Percentiles rank a stretch among this genome's conserved stretches.
Conservation (phyloP, 371 early-diverging fungal species). For the Lichtheimia ornata region DNA sequence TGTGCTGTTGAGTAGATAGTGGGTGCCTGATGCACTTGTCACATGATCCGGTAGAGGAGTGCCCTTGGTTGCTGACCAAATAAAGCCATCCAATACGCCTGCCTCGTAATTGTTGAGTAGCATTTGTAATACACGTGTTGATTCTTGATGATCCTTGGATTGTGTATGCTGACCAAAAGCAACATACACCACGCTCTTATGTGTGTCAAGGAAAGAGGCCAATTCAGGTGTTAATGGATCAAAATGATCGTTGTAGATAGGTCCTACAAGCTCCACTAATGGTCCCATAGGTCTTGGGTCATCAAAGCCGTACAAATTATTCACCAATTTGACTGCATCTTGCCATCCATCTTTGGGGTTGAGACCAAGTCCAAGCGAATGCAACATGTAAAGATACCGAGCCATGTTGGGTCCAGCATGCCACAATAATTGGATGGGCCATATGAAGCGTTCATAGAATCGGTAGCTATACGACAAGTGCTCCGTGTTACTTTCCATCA, state of each 20-base stretch:
- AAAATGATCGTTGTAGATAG: conserved; percentile 22
- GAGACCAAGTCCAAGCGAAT: neutral
- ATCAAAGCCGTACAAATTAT: conserved; percentile 25
- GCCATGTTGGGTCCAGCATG: neutral
- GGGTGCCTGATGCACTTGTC: neutral
- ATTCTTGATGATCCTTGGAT: neutral
- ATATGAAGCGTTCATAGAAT: conserved; percentile 16
- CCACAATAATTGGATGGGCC: conserved; percentile 3
- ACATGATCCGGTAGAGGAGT: conserved; percentile 1
- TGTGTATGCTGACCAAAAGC: conserved; percentile 32
- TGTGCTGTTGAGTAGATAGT: no score
- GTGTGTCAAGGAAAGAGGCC: conserved; percentile 18
- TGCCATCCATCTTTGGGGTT: neutral
- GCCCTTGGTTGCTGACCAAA: neutral
- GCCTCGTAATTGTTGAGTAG: neutral
- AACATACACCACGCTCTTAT: conserved; percentile 26
- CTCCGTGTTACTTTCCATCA: conserved; percentile 15
- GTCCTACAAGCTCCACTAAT: conserved; percentile 34
- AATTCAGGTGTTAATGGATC: conserved; percentile 18
- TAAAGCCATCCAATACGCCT: neutral
- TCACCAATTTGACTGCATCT: conserved; percentile 22
- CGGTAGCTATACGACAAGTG: conserved; percentile 14
- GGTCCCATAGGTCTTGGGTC: conserved; percentile 32
- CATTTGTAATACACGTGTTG: neutral
- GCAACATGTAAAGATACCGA: neutral